Evolutionary conservation across 2,329 filamentous ascomycete species (phyloP).

Genomic region (Eutypella sp.): DNA sequence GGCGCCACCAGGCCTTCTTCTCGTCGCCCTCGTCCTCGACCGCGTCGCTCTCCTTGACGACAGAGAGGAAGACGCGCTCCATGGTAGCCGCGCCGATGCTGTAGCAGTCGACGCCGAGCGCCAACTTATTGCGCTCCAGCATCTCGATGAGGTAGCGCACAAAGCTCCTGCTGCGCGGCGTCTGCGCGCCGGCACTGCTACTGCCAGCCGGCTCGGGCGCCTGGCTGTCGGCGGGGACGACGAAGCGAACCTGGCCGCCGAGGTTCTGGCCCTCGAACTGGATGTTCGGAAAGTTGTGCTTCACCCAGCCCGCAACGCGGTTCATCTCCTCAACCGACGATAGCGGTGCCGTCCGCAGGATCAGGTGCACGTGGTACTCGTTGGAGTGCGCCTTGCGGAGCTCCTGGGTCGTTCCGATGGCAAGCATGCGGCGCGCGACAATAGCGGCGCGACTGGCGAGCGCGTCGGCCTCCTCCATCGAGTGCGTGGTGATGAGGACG

Average conservation of each 20-base stretch:
- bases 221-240: slow-evolving; percentile 41
- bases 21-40: slow-evolving; percentile 43
- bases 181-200: slow-evolving; percentile 7
- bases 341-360: slow-evolving; percentile 17
- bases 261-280: slow-evolving; percentile 52
- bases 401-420: slow-evolving; percentile 20
- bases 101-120: slow-evolving; percentile 59
- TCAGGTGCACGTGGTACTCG: slow-evolving; percentile 24
- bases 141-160: slow-evolving; percentile 31
- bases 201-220: slow-evolving; percentile 11
- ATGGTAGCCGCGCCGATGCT: slow-evolving; percentile 62
- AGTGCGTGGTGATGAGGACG: slow-evolving; percentile 70
- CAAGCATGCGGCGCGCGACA: slow-evolving; percentile 17
- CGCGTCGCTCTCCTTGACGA: slow-evolving; percentile 59
- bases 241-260: slow-evolving; percentile 63
- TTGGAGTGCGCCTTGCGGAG: slow-evolving; percentile 21
- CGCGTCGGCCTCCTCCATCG: slow-evolving; percentile 77
- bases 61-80: slow-evolving; percentile 65
- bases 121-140: slow-evolving; percentile 52
- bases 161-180: slow-evolving; percentile 11
- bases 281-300: slow-evolving; percentile 44
- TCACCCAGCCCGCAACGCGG: slow-evolving; percentile 41
- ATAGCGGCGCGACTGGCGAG: slow-evolving; percentile 67
- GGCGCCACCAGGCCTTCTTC: slow-evolving; percentile 16
- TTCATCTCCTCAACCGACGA: slow-evolving; percentile 15